Percentiles rank a stretch among this genome's conserved stretches.
These are phyloP conservation scores for Saccharomyces hybrid DNA, from an alignment of 1,139 yeast genomes.

Conservation along the genomic window DNA sequence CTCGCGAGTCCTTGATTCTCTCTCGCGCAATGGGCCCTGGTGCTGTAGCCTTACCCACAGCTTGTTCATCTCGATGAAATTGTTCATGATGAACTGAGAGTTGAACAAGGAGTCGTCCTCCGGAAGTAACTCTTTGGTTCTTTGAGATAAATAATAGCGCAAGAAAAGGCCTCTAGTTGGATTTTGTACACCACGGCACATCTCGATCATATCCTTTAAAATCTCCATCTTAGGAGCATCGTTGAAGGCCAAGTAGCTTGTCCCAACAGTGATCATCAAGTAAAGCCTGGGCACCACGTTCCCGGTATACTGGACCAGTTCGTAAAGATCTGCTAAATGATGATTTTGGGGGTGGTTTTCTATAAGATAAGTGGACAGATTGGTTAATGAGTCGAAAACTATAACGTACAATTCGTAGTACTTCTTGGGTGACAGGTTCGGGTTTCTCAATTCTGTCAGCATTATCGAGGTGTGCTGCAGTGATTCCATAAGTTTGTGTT, in stretches of 20 bases:
- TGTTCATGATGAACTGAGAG: constrained; percentile 73
- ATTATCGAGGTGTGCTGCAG: constrained; percentile 80
- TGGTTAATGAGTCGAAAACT: constrained; percentile 75
- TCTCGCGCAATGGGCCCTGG: constrained; percentile 86
- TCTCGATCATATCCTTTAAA: constrained; percentile 93
- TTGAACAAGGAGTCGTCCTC: constrained; percentile 25
- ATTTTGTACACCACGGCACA: constrained; percentile 97
- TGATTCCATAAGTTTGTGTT: constrained; percentile 72
- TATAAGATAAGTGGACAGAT: constrained; percentile 55
- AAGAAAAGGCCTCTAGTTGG: constrained; percentile 86
- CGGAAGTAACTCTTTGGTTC: constrained; percentile 68
- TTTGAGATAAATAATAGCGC: constrained; percentile 79
- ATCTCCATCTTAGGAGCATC: constrained; percentile 81
- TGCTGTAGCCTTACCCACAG: constrained; percentile 95
- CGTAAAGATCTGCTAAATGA: constrained; percentile 85
- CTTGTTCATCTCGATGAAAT: constrained; percentile 95
- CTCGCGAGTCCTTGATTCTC: constrained; percentile 66
- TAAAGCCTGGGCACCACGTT: constrained; percentile 87
- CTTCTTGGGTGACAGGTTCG: constrained; percentile 75
- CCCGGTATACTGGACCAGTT: constrained; percentile 90
- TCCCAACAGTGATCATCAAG: constrained; percentile 91
- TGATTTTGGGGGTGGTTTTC: constrained; percentile 59
- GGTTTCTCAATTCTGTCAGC: constrained; percentile 73
- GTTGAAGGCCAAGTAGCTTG: constrained; percentile 70
- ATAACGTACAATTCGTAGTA: constrained; percentile 87